Evolutionary conservation across 768 basidiomycete species (phyloP).

Genomic region (Rhodotorula kratochvilovae): DNA sequence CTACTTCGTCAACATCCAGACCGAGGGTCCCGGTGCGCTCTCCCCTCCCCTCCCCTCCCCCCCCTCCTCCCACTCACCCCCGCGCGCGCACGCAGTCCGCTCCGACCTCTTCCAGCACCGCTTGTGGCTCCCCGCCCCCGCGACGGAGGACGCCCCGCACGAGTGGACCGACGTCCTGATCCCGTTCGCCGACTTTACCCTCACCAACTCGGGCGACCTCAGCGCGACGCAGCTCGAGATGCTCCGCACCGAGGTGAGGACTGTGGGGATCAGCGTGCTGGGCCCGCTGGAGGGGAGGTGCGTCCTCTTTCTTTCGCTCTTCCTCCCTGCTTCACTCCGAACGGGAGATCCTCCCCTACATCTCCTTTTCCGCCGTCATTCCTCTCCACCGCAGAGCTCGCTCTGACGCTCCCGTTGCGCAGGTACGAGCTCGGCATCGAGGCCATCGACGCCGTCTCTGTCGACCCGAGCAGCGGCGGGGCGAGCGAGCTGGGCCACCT

Average conservation of each 20-base stretch:
- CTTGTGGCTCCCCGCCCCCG: conserved; percentile 64
- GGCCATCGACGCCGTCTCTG: conserved; percentile 30
- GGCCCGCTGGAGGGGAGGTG: conserved; percentile 46
- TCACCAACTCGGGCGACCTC: conserved; percentile 53
- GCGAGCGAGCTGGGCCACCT: neutral
- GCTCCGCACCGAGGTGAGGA: conserved; percentile 67
- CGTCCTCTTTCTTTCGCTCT: too few species aligned
- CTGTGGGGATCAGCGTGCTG: conserved; percentile 78
- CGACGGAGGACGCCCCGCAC: conserved; percentile 20
- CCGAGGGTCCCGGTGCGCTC: conserved; percentile 58
- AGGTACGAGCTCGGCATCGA: conserved; percentile 39
- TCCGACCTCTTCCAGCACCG: conserved; percentile 94
- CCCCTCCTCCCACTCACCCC: neutral
- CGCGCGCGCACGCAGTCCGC: conserved; percentile 52
- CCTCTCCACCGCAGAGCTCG: too few species aligned
- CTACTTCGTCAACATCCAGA: conserved; percentile 92
- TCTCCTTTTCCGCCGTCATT: too few species aligned
- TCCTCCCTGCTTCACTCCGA: too few species aligned
- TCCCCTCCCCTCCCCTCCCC: neutral
- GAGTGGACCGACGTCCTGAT: conserved; percentile 80
- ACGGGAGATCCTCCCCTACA: too few species aligned
- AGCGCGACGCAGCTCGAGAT: conserved; percentile 65
- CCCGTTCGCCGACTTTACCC: conserved; percentile 59
- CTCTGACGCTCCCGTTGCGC: too few species aligned
- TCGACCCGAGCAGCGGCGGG: neutral